These are phyloP conservation scores for Eutrema salsugineum DNA, from an alignment of 441 rosid species.

Conservation along the genomic window DNA sequence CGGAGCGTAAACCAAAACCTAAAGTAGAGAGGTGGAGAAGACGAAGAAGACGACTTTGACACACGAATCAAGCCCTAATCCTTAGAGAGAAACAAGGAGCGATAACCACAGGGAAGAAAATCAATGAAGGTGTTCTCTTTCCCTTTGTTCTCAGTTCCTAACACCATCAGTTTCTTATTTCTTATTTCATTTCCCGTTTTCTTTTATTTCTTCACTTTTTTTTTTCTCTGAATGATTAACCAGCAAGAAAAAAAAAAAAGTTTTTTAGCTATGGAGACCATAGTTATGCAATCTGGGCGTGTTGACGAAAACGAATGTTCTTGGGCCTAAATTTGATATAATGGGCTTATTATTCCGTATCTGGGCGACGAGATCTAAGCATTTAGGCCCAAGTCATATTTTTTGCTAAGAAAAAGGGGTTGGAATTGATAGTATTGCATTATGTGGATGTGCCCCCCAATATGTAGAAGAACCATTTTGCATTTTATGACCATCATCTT, in stretches of 20 bases:
- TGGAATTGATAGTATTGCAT: not conserved
- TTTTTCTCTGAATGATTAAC: too few species aligned
- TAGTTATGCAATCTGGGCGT: not conserved
- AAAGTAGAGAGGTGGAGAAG: not conserved
- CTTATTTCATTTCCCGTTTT: not conserved
- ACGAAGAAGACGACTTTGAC: not conserved
- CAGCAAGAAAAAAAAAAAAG: not conserved
- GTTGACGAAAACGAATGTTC: not conserved
- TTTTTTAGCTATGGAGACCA: too few species aligned
- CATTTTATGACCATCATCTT: not conserved
- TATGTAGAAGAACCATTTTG: too few species aligned
- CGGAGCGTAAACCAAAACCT: conserved; percentile 13
- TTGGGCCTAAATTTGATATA: not conserved
- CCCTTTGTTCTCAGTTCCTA: not conserved
- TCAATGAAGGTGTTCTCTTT: not conserved
- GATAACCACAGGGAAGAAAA: not conserved
- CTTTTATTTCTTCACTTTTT: not conserved
- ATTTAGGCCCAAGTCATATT: not conserved
- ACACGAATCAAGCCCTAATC: not conserved
- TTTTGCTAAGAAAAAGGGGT: not conserved
- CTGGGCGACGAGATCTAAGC: not conserved
- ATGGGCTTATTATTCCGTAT: not conserved
- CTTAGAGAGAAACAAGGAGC: not conserved
- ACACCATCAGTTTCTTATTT: not conserved
- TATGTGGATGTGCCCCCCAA: not conserved